Base-by-base conservation (phyloP, 805 yeast genomes). In the Wickerhamomyces kurtzmanii region DNA sequence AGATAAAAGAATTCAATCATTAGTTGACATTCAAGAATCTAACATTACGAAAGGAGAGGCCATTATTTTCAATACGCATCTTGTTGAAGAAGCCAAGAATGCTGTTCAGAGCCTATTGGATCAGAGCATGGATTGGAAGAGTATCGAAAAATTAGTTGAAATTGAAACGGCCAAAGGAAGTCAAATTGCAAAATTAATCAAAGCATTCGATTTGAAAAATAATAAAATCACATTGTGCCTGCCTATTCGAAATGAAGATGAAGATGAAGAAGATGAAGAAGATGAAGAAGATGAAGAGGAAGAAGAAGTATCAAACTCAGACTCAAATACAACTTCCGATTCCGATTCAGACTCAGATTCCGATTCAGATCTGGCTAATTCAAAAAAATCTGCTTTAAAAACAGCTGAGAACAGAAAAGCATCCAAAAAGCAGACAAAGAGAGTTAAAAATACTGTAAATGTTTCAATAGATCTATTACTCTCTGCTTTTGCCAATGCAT, bases 111-210 rank as follows among this genome's bases (percentile, higher is more conserved):
- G 61, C 1, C 55, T 85, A 30, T 36, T 86, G 5, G 75, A 78
- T 31, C 91, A 83, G 45, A 87, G 83, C 37, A 83, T 85, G 84
- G 96, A 89, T 49, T 89, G 98, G 98, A 69, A 71, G 23, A 79
- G 84, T 34, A 87, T 87, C 36, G 95, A 81, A 47, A 73, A 75
- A 36, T 54, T 80, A 32, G 75, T 89, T 28, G 57, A 66, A 26
- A 62, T 74, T 28, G 94, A 89, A 45, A 76, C 83, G 40, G 52
- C 59, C 2, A 68, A 76, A 40, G 76, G 78, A 1, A 82, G 77
- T 40, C 51, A 57, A 5, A 59, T 75, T 31, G 95, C 96, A 0
- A 54, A 59, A 20, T 42, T 62, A 32, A 79, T 87, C 30, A 59
- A 64, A 26, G 91, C 94, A 0, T 60, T 89, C 47, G 74, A 83